Evolutionary conservation across 2,329 filamentous ascomycete species (phyloP), one percentile per base, ranked within the genome.

Genomic region (Immersiporthe knoxdaviesiana): DNA sequence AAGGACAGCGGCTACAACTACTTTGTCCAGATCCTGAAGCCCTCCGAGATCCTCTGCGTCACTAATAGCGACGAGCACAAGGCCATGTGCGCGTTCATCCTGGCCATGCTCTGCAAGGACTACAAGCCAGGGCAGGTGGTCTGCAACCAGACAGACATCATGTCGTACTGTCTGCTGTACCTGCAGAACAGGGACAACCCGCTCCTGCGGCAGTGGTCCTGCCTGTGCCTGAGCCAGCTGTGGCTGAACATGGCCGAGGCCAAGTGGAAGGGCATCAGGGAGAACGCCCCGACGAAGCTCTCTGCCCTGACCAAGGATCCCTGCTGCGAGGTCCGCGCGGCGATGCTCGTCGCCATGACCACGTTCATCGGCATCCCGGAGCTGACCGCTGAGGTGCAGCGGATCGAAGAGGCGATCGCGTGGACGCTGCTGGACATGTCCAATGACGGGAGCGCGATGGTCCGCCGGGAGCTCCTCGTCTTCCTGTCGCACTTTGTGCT

Each of bases 1-100:
- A 98, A 98, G 80, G 96, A 99, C 77, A 97, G 94, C 75, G 96
- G 96, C 8, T 98, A 97, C 77, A 93, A 93, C 75, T 99, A 99
- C 81, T 99, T 99, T 78, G 94, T 96, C 65, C 91, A 91, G 72
- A 97, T 98, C 66, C 86, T 98, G 72, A 95, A 94, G 76, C 93
- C 94, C 1, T 88, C 88, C 12, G 93, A 94, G 72, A 88, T 89
- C 1, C 90, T 98, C 63, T 93, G 94, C 0, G 91, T 97, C 30
- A 90, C 91, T 44, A 97, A 97, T 77, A 90, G 90, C 67, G 93
- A 94, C 74, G 96, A 98, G 81, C 96, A 99, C 82, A 93, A 97
- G 76, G 96, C 96, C 58, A 99, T 99, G 96, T 98, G 96, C 78
- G 94, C 70, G 1, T 99, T 99, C 77, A 97, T 99, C 71, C 88